Evolutionary conservation across 177 flowering plant genomes (phyloP).

Genomic region (Tripterygium wilfordii): DNA sequence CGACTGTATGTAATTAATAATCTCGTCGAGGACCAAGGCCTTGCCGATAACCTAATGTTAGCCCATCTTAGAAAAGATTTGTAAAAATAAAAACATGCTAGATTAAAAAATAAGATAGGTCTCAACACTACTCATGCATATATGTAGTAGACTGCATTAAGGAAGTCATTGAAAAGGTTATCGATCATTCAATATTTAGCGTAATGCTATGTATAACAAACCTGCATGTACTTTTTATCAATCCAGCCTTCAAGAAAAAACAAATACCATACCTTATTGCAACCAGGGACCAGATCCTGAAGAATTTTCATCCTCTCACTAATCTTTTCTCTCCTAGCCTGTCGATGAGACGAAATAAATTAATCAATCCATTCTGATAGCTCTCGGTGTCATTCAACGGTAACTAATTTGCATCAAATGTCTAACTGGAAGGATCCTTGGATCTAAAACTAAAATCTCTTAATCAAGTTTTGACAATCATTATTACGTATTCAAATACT

Average conservation of each 20-base stretch:
- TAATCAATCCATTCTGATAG: too few relatives aligned
- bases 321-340: constrained; percentile 98
- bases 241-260: not conserved
- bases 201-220: not conserved
- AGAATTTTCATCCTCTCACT: constrained; percentile 96
- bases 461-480: too few relatives aligned
- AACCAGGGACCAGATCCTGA: constrained; percentile 97
- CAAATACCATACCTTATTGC: constrained; percentile 69
- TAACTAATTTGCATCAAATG: too few relatives aligned
- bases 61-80: not conserved
- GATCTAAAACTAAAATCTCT: too few relatives aligned
- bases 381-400: too few relatives aligned
- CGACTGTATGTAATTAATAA: constrained; percentile 94
- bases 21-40: constrained; percentile 96
- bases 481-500: too few relatives aligned
- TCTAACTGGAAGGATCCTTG: too few relatives aligned
- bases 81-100: not conserved
- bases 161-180: too few relatives aligned
- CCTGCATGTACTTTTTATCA: not conserved
- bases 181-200: not conserved
- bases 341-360: constrained; percentile 16
- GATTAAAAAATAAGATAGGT: not conserved
- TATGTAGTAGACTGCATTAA: too few relatives aligned
- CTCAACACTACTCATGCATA: not conserved
- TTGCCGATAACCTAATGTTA: constrained; percentile 71